Evolutionary conservation across 768 basidiomycete genomes (phyloP), one percentile per base, ranked within the genome.

Genomic region (Flagelloscypha sp.): DNA sequence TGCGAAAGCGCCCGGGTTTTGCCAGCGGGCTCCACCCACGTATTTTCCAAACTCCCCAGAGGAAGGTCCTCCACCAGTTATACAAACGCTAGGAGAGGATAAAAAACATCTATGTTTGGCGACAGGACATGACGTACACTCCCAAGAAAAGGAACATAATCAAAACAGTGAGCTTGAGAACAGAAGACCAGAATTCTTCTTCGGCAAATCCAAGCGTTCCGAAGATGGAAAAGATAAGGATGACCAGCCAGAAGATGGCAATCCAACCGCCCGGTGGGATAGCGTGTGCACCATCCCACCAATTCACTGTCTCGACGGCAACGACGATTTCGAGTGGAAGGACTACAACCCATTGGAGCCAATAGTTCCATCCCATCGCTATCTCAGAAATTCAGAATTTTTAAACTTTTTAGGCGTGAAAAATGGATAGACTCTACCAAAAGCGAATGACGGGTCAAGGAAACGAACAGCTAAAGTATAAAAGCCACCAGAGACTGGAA

Each of bases 281-380:
- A 30, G 58, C 48, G 31, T 52, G 43, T 5, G 58, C 58, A n/a
- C n/a, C n/a, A n/a, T n/a, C n/a, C 66, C 67, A 69, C 43, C 66
- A 69, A 35, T 63, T 52, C 18, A 67, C 62, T 7, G 67, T 69
- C 21, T 55, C 62, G 9, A 56, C 62, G 13, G 67, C 67, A 10
- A 69, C 65, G 2, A 65, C 67, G n/a, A 67, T 61, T 52, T 69
- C 65, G 18, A 69, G 47, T 1, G 65, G 67, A 24, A 69, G 50
- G 2, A 62, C 62, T 16, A 65, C 45, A 8, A 61, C 65, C 67
- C 67, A 69, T 59, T 66, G 65, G 27, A 69, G 54, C 24, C 59
- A 56, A 40, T 69, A 69, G 35, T 69, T 69, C 67, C 67, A 69
- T 2, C 67, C 67, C 67, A 69, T 69, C 27, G 65, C 61, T n/a